A percentile compares a stretch with the other conserved stretches of the same genome.
Conservation (phyloP, 164 flowering plant species). For the Houttuynia cordata region DNA sequence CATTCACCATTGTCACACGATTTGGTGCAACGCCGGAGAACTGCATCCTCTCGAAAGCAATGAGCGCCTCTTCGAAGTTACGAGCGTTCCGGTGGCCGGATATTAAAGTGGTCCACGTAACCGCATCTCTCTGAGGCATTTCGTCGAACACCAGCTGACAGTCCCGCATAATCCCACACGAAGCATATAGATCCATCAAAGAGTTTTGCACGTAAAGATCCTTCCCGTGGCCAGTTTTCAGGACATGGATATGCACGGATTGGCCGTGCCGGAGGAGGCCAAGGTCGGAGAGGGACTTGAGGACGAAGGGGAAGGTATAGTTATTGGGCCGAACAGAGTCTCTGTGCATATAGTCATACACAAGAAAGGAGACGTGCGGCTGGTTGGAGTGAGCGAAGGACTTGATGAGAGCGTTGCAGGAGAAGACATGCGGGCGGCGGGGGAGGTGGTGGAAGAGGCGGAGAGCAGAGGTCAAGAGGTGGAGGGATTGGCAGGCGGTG, state of each 20-base stretch:
- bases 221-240: constrained; percentile 25
- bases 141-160: constrained; percentile 39
- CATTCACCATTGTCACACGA: constrained; percentile 50
- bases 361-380: constrained; percentile 22
- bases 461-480: constrained; percentile 24
- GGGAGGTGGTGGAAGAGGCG: constrained; percentile 18
- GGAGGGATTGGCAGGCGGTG: constrained; percentile 25
- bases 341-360: constrained; percentile 31
- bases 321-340: constrained; percentile 29
- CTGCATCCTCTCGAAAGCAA: constrained; percentile 43
- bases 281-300: constrained; percentile 36
- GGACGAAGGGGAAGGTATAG: constrained; percentile 49
- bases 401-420: constrained; percentile 40
- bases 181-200: constrained; percentile 31
- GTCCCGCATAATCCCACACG: constrained; percentile 23
- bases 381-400: constrained; percentile 29
- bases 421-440: constrained; percentile 32
- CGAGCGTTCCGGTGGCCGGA: constrained; percentile 25
- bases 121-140: constrained; percentile 47
- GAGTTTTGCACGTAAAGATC: constrained; percentile 47
- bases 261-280: constrained; percentile 16
- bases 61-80: constrained; percentile 31
- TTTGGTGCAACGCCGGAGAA: constrained; percentile 38
- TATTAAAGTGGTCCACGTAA: constrained; percentile 54
- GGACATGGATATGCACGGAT: constrained; percentile 29